Percentiles rank a stretch among this genome's conserved stretches.
These are phyloP conservation scores for Hemisphaericaspora subhashii DNA, from an alignment of 1,139 yeast genomes.

Conservation along the genomic window DNA sequence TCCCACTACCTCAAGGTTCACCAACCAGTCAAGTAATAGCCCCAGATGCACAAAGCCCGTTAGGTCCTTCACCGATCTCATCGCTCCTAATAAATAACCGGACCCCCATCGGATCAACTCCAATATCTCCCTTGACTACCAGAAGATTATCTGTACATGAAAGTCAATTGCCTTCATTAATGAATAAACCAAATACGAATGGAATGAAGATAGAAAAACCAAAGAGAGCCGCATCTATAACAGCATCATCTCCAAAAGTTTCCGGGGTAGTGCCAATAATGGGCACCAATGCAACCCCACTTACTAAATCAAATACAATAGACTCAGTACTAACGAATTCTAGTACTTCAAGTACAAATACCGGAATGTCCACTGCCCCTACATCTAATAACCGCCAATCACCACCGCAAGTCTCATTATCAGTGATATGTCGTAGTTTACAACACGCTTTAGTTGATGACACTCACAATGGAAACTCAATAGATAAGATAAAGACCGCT, in stretches of 20 bases:
- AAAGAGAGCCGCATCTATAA: not conserved
- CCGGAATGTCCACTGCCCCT: not conserved
- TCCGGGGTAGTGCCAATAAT: not conserved
- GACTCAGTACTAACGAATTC: not conserved
- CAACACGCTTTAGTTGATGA: conserved; percentile 25
- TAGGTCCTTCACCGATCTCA: not conserved
- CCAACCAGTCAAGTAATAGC: not conserved
- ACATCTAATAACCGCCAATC: not conserved
- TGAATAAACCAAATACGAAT: not conserved
- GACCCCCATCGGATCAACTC: not conserved
- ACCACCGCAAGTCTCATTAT: conserved; percentile 23
- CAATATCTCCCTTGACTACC: conserved; percentile 1
- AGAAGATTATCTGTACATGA: not conserved
- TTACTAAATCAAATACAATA: conserved; percentile 1
- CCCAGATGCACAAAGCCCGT: no score
- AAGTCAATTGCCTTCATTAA: not conserved
- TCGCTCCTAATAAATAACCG: no score
- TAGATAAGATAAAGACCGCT: not conserved
- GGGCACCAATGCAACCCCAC: not conserved
- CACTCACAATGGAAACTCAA: conserved; percentile 3
- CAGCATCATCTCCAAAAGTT: not conserved
- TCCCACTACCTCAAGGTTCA: not conserved
- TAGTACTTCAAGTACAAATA: not conserved
- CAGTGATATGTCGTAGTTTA: conserved; percentile 14
- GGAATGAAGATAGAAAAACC: not conserved